phyloP scores from a whole-genome alignment of 306 rosid genomes.

The Trifolium subterraneum region DNA sequence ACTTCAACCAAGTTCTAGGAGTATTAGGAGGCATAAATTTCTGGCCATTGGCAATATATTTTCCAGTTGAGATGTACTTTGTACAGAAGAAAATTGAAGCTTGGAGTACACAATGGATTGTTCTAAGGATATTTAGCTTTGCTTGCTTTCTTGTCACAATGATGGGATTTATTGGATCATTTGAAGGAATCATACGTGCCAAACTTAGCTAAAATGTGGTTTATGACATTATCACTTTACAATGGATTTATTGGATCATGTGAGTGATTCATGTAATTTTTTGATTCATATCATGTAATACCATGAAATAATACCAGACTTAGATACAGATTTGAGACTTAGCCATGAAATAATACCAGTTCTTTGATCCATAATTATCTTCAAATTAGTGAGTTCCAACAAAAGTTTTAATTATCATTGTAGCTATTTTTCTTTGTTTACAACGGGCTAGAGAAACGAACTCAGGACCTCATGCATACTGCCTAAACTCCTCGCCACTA shows the following conservation, averaged over 20 bases:
- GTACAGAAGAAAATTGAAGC: slow-evolving; percentile 64
- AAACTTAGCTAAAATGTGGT: no score
- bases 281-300: neutral
- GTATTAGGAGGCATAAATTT: slow-evolving; percentile 83
- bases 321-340: neutral
- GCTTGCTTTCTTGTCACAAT: slow-evolving; percentile 67
- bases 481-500: no score
- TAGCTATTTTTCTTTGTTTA: no score
- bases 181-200: slow-evolving; percentile 58
- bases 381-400: slow-evolving; percentile 16
- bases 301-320: neutral
- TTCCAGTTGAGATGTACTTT: slow-evolving; percentile 92
- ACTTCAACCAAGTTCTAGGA: slow-evolving; percentile 84
- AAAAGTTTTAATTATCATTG: no score
- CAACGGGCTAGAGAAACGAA: no score
- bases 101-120: slow-evolving; percentile 77
- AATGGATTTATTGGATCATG: no score
- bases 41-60: slow-evolving; percentile 86
- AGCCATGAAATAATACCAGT: neutral
- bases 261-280: neutral
- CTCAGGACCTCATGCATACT: no score
- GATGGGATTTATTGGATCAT: slow-evolving; percentile 66
- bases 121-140: slow-evolving; percentile 65
- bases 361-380: slow-evolving; percentile 13
- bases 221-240: neutral